These are phyloP conservation scores for Luzula sylvatica DNA, from an alignment of 176 grass and related monocot genomes.

Conservation along the genomic window DNA sequence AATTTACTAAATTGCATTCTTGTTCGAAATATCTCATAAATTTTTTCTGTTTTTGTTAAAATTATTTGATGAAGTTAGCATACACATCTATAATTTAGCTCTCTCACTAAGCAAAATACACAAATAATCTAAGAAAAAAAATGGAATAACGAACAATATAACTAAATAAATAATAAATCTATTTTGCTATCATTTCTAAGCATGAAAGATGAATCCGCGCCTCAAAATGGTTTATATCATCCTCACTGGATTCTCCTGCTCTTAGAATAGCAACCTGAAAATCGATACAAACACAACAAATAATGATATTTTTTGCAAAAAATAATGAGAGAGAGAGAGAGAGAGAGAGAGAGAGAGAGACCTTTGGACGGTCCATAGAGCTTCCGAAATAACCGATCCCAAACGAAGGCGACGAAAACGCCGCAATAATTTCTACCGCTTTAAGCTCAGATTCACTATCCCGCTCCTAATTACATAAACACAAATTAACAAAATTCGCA, in stretches of 20 bases:
- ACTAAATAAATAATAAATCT: not conserved
- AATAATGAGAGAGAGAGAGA: not conserved
- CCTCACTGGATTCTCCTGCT: slow-evolving; percentile 2
- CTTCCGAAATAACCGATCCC: slow-evolving; percentile 71
- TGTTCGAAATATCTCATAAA: too few species aligned
- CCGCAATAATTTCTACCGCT: slow-evolving; percentile 62
- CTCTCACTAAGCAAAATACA: too few species aligned
- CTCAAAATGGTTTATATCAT: slow-evolving; percentile 45
- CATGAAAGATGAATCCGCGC: slow-evolving; percentile 36
- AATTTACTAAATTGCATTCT: too few species aligned
- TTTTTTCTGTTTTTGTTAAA: too few species aligned
- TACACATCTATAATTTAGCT: too few species aligned
- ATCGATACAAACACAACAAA: not conserved
- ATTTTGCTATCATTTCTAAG: slow-evolving; percentile 15
- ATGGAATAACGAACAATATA: too few species aligned
- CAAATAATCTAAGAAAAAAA: too few species aligned
- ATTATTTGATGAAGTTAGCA: too few species aligned
- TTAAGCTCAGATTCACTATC: slow-evolving; percentile 28
- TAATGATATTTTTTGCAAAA: not conserved
- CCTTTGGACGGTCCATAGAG: slow-evolving; percentile 68
- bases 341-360: slow-evolving; percentile 8
- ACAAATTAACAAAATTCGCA: slow-evolving; percentile 12
- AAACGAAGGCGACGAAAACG: slow-evolving; percentile 75
- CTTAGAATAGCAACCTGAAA: slow-evolving; percentile 53
- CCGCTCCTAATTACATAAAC: slow-evolving; percentile 21